Base-by-base conservation (phyloP, 768 basidiomycete species). In the Calocybe gangraenosa region DNA sequence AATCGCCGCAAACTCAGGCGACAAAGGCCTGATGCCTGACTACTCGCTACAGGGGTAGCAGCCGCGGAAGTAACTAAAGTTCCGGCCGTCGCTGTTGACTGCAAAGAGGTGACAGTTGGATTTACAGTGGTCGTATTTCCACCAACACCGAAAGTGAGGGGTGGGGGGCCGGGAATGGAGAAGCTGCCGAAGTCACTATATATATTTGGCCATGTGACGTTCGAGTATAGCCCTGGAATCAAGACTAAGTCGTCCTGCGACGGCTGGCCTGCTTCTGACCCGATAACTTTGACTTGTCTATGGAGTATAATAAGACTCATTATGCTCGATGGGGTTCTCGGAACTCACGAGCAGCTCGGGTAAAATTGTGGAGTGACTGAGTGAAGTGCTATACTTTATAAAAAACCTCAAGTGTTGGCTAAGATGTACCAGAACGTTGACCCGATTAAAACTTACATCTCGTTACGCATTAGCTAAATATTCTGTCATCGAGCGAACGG, bases 331-430 rank as follows among this genome's bases (percentile, higher is more conserved):
- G 25, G 25, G 11, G 25, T 28, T 28, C 11, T 5, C n/a, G 13
- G 20, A 20, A 64, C 73, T 63, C 55, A 76, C 76, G 65, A 60
- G 69, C 74, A 76, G 44, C 71, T 70, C 5, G 73, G 74, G 47
- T 76, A 73, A 55, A 66, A 71, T 56, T 75, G 74, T 2, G 74
- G 70, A 15, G 58, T 58, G 30, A 54, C 53, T 14, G 68, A 68
- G 54, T 76, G 74, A 48, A 77, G 60, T 11, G 74, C 74, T 25
- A 76, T 57, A 42, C 74, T 74, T 40, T 39, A 8, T 13, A 23
- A 13, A 37, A 25, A 46, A 38, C 18, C 23, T 37, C 8, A 39
- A 42, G 13, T 28, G 25, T 28, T 28, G 25, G 46, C 44, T 30
- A 50, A 40, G 38, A 48, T 51, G 25, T 22, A 50, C 42, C 25